These are phyloP conservation scores for Rhynchospora breviuscula DNA, from an alignment of 176 grass and related monocot genomes.

Conservation along the genomic window DNA sequence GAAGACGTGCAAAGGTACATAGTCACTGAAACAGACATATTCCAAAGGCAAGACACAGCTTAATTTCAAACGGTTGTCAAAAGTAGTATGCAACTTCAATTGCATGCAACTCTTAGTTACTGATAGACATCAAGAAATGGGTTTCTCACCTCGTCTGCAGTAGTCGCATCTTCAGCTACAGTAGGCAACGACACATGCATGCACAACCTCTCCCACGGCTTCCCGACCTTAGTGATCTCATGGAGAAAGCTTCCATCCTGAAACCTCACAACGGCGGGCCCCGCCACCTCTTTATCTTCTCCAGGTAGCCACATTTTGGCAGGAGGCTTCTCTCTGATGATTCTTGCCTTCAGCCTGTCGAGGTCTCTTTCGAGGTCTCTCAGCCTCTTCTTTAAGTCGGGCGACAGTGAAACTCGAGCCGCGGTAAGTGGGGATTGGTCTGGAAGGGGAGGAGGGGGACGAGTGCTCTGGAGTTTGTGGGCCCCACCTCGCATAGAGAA, in stretches of 20 bases:
- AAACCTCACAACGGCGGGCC: constrained; percentile 21
- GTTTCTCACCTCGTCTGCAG: constrained; percentile 35
- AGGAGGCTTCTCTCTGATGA: neutral
- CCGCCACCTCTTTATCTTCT: neutral
- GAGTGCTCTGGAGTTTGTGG: neutral
- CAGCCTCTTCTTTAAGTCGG: constrained; percentile 25
- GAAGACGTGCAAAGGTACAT: too few species aligned
- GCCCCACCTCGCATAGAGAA: constrained; percentile 21
- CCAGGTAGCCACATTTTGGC: neutral
- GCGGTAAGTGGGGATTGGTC: neutral
- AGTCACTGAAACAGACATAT: too few species aligned
- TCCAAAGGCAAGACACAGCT: too few species aligned
- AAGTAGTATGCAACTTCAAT: neutral
- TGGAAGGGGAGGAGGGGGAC: neutral
- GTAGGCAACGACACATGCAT: constrained; percentile 50
- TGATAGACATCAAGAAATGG: too few species aligned
- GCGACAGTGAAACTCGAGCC: neutral
- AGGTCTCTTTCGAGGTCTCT: constrained; percentile 42
- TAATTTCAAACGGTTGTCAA: neutral
- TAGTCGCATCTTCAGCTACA: constrained; percentile 27
- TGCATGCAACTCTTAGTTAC: neutral
- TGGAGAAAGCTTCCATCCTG: constrained; percentile 43
- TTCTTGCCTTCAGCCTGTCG: constrained; percentile 14
- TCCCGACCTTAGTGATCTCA: constrained; percentile 32
- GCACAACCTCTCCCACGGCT: constrained; percentile 40